A percentile compares a stretch with the other conserved stretches of the same genome.
Evolutionary conservation across 768 basidiomycete species (phyloP).

Genomic region (Panaeolus cyanescens): DNA sequence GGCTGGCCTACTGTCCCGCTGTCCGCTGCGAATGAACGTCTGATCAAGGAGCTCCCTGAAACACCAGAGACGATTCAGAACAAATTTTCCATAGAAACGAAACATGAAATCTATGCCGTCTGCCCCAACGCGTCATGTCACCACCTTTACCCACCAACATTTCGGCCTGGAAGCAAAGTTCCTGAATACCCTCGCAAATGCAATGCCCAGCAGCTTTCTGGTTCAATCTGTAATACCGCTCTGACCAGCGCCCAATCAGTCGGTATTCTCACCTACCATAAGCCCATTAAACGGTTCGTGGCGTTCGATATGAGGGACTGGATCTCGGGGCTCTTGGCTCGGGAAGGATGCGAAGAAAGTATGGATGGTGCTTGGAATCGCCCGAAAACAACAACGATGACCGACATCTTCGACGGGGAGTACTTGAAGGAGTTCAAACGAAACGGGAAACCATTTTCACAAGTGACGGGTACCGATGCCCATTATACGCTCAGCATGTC

Average conservation of each 20-base stretch:
- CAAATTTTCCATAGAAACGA: background rate
- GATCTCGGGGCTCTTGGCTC: constrained; percentile 22
- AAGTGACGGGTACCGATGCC: constrained; percentile 7
- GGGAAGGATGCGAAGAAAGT: constrained; percentile 23
- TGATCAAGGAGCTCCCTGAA: too few species aligned
- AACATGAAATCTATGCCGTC: constrained; percentile 14
- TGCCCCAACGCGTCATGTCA: constrained; percentile 18
- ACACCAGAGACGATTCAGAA: too few species aligned
- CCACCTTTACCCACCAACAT: constrained; percentile 8
- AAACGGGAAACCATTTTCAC: constrained; percentile 18
- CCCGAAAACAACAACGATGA: constrained; percentile 4
- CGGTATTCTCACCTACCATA: background rate
- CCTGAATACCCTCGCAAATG: constrained; percentile 14
- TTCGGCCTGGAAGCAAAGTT: constrained; percentile 6
- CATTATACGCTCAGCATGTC: constrained; percentile 26
- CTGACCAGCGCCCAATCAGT: constrained; percentile 3
- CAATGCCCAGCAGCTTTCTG: constrained; percentile 4
- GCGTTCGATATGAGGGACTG: constrained; percentile 23
- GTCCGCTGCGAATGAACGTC: too few species aligned
- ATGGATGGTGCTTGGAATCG: constrained; percentile 20
- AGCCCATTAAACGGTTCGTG: constrained; percentile 21
- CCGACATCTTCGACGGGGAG: constrained; percentile 28
- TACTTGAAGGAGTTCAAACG: constrained; percentile 22
- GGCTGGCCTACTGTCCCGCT: too few species aligned
- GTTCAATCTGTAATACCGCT: constrained; percentile 4